Evolutionary conservation across 805 yeast species (phyloP).

Genomic region (Lipomyces kockii): DNA sequence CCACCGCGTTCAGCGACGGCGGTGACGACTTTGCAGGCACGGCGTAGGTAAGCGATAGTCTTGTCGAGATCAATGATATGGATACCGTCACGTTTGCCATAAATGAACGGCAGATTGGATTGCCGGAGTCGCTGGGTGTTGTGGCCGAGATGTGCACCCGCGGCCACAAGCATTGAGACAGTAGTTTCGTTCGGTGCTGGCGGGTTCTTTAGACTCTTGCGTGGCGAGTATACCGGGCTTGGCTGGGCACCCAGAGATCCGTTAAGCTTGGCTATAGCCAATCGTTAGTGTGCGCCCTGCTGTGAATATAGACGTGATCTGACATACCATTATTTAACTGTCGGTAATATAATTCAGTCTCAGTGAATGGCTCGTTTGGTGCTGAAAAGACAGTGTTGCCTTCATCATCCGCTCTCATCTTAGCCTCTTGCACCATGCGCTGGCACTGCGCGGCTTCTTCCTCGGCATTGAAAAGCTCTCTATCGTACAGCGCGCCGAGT

Average conservation of each 20-base stretch:
- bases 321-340: slow-evolving; percentile 34
- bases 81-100: slow-evolving; percentile 88
- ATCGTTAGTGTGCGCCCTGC: neutral
- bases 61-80: slow-evolving; percentile 89
- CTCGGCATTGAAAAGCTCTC: slow-evolving; percentile 6
- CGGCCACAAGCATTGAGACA: slow-evolving; percentile 74
- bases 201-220: slow-evolving; percentile 9
- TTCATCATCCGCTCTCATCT: neutral
- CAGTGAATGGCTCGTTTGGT: slow-evolving; percentile 20
- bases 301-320: neutral
- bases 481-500: neutral
- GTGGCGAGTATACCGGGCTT: slow-evolving; percentile 20
- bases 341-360: slow-evolving; percentile 25
- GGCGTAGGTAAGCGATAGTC: slow-evolving; percentile 72
- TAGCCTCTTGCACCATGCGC: neutral
- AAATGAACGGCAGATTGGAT: slow-evolving; percentile 80
- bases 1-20: slow-evolving; percentile 88
- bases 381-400: slow-evolving; percentile 4
- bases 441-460: neutral
- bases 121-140: slow-evolving; percentile 60
- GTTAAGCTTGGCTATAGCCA: neutral
- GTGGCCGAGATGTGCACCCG: slow-evolving; percentile 96
- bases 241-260: slow-evolving; percentile 25
- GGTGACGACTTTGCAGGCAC: slow-evolving; percentile 84
- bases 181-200: slow-evolving; percentile 53